phyloP scores from a whole-genome alignment of 1,284 basidiomycete species.

The Pyrrhoderma lamaoense region DNA sequence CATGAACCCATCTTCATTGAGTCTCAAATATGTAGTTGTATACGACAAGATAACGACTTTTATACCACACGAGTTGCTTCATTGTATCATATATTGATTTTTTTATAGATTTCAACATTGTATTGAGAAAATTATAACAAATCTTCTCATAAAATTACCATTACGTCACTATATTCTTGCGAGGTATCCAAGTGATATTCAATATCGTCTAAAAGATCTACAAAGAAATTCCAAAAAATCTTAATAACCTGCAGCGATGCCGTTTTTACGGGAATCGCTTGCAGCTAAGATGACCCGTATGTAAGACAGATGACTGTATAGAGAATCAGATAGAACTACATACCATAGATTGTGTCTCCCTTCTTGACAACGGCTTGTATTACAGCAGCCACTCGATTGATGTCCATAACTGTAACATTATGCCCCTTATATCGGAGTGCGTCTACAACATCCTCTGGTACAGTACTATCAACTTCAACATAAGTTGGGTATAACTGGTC shows the following conservation, averaged over 20 bases:
- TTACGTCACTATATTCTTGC: too few relatives aligned
- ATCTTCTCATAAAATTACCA: too few relatives aligned
- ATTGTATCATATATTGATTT: too few relatives aligned
- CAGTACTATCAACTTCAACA: constrained; percentile 57
- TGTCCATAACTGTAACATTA: constrained; percentile 57
- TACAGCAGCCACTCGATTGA: constrained; percentile 57
- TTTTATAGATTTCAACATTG: too few relatives aligned
- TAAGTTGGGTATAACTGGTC: constrained; percentile 75
- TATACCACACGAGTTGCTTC: too few relatives aligned
- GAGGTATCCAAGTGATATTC: too few relatives aligned
- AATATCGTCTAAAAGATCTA: too few relatives aligned
- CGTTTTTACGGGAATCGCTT: constrained; percentile 80
- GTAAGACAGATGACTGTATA: constrained; percentile 7
- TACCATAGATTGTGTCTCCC: constrained; percentile 54
- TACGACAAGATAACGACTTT: too few relatives aligned
- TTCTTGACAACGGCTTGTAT: constrained; percentile 63
- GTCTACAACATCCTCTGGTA: constrained; percentile 42
- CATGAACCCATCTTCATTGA: too few relatives aligned
- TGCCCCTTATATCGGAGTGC: constrained; percentile 62
- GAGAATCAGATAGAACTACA: constrained; percentile 22
- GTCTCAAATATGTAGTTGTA: too few relatives aligned
- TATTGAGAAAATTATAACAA: too few relatives aligned
- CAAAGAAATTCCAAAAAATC: too few relatives aligned
- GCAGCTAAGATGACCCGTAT: constrained; percentile 44
- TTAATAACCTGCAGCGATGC: constrained; percentile 73